Base-by-base conservation (phyloP, 1,139 yeast species). In the Scheffersomyces insectosa region DNA sequence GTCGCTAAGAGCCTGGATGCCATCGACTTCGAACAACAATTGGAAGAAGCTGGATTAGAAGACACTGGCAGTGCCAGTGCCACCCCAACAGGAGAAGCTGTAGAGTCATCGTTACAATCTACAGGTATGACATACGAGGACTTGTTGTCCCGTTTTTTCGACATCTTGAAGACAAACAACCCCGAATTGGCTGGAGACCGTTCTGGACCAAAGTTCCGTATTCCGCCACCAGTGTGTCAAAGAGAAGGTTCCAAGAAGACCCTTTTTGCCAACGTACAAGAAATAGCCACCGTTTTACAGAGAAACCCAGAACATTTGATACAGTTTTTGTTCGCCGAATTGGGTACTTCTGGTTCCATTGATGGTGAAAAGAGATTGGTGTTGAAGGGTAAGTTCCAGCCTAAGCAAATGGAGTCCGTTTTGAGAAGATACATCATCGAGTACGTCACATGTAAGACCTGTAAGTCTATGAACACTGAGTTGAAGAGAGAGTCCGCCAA, bases 271-370 rank as follows among this genome's bases (percentile, higher is more conserved):
- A 93, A 93, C 68, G 91, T 93, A 52, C 96, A 91, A 74, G 97
- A 88, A 62, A 93, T 93, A 56, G 82, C 97, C 52, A 88, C 89
- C 57, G 93, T 91, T 47, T 80, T 93, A 75, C 97, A 91, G 72
- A 85, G 99, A 75, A 88, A 91, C 45, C 95, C 97, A 55, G 99
- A 93, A 62, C 99, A 95, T 72, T 85, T 93, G 55, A 93, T 91
- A 67, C 97, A 90, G 75, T 93, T 88, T 71, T 74, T 93, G 70
- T 95, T 93, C 70, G 98, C 99, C 2, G 99, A 93, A 76, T 79
- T 93, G 80, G 99, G 99, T 83, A 93, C 99, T 20, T 89, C 98
- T 3, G 99, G 99, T 64, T 91, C 98, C 46, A 93, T 93, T 49
- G 99, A 93, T 72, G 99, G 98, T 65, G 91, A 90, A 67, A 88